Percentiles rank a stretch among this genome's conserved stretches.
These are phyloP conservation scores for Pilatotrama ljubarskyi DNA, from an alignment of 768 basidiomycete species.

Conservation along the genomic window DNA sequence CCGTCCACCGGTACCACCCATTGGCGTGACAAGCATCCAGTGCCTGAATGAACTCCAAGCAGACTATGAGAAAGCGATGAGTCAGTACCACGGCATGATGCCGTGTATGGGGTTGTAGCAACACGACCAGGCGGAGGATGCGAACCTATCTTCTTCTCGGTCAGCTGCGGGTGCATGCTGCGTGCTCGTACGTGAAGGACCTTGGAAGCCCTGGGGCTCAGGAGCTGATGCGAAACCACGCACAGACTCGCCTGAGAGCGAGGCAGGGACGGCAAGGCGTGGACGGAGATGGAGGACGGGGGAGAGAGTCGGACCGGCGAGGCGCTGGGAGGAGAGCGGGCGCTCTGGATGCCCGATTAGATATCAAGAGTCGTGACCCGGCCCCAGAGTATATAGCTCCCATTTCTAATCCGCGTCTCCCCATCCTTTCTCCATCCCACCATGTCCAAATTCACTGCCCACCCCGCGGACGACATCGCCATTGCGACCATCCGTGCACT, in stretches of 20 bases:
- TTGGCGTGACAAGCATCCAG: slow-evolving; percentile 68
- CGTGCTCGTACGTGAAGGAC: neutral
- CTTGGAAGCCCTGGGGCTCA: neutral
- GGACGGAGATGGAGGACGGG: neutral
- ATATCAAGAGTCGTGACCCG: slow-evolving; percentile 20
- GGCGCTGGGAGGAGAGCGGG: neutral
- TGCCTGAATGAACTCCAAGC: slow-evolving; percentile 76
- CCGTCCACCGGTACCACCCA: slow-evolving; percentile 64
- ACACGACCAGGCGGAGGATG: slow-evolving; percentile 16
- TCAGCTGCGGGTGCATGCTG: slow-evolving; percentile 32
- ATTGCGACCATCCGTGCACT: slow-evolving; percentile 77
- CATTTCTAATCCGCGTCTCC: slow-evolving; percentile 17
- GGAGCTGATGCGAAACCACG: neutral
- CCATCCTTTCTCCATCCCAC: slow-evolving; percentile 20
- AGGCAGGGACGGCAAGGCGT: neutral
- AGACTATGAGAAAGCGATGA: slow-evolving; percentile 44
- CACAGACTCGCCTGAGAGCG: neutral
- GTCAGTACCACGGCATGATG: slow-evolving; percentile 8
- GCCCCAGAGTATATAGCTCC: slow-evolving; percentile 7
- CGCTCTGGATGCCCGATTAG: slow-evolving; percentile 18
- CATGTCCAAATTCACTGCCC: slow-evolving; percentile 43
- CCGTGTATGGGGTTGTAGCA: slow-evolving; percentile 16
- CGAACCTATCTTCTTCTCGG: slow-evolving; percentile 23
- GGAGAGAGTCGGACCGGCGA: neutral
- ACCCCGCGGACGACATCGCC: slow-evolving; percentile 52